Evolutionary conservation across 1,284 basidiomycete genomes (phyloP).

Genomic region (Ustilago xerochloae): DNA sequence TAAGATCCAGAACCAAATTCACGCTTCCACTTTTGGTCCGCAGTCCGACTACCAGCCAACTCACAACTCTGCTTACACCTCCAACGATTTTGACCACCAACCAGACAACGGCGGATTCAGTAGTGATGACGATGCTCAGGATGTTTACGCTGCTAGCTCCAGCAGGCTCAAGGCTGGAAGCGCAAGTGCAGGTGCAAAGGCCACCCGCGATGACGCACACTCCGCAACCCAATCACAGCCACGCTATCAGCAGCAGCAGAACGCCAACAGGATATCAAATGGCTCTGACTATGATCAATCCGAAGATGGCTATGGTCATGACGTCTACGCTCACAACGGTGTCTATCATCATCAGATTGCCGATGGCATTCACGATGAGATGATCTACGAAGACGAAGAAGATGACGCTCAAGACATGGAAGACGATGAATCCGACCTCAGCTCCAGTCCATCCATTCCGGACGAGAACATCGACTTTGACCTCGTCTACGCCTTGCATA

Average conservation of each 20-base stretch:
- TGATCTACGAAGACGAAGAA: constrained; percentile 58
- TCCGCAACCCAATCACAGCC: constrained; percentile 14
- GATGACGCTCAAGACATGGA: constrained; percentile 53
- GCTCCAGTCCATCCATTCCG: constrained; percentile 66
- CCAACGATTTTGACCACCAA: constrained; percentile 28
- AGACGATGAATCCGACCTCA: constrained; percentile 67
- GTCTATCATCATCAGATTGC: constrained; percentile 36
- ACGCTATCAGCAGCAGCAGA: constrained; percentile 19
- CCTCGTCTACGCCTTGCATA: constrained; percentile 68
- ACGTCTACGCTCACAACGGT: constrained; percentile 24
- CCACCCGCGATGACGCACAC: constrained; percentile 40
- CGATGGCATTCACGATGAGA: constrained; percentile 49
- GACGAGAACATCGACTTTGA: constrained; percentile 69
- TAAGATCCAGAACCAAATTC: constrained; percentile 44
- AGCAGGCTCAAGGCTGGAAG: constrained; percentile 48
- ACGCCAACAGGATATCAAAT: constrained; percentile 18
- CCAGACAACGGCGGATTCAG: constrained; percentile 57
- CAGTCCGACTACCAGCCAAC: constrained; percentile 10
- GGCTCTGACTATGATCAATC: constrained; percentile 23
- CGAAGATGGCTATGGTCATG: constrained; percentile 27
- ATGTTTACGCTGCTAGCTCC: constrained; percentile 45
- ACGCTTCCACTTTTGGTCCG: constrained; percentile 48
- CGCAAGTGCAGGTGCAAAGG: constrained; percentile 45
- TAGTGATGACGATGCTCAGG: constrained; percentile 54
- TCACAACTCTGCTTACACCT: constrained; percentile 21